Conservation (phyloP, 2,329 filamentous ascomycete species). For the Exutisphaerella laricina region DNA sequence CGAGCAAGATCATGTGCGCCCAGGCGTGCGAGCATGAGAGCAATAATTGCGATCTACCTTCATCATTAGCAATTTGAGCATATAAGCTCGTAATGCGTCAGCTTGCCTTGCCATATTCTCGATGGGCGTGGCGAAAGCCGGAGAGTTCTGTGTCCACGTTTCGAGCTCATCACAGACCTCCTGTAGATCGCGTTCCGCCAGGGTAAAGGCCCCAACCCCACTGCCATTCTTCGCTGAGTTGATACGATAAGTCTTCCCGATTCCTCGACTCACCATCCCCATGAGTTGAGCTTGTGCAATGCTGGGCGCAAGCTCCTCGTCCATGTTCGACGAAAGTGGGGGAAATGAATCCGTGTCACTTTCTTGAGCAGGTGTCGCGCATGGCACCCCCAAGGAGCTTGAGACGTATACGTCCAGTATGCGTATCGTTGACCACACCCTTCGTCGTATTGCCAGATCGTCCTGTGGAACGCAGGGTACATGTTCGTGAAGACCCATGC, state of each 20-base stretch:
- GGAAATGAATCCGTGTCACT: slow-evolving; percentile 9
- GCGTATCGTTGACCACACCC: slow-evolving; percentile 15
- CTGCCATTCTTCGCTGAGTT: not conserved
- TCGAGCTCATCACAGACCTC: slow-evolving; percentile 12
- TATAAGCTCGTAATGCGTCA: not conserved
- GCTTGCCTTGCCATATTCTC: slow-evolving; percentile 15
- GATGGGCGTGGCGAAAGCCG: slow-evolving; percentile 8
- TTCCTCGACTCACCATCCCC: slow-evolving; percentile 9
- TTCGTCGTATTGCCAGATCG: slow-evolving; percentile 14
- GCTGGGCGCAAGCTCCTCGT: slow-evolving; percentile 11
- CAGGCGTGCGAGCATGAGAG: slow-evolving; percentile 16
- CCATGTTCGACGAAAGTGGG: slow-evolving; percentile 5
- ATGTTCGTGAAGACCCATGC: slow-evolving; percentile 19
- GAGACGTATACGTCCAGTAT: slow-evolving; percentile 15
- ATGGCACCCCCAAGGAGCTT: slow-evolving; percentile 13
- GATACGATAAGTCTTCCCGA: slow-evolving; percentile 7
- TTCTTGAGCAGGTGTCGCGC: not conserved
- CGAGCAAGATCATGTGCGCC: slow-evolving; percentile 15
- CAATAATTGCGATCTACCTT: slow-evolving; percentile 14
- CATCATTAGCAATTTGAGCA: slow-evolving; percentile 3
- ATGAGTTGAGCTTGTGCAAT: slow-evolving; percentile 15
- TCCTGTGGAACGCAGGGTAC: slow-evolving; percentile 10
- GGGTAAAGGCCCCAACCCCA: slow-evolving; percentile 4
- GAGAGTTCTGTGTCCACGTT: slow-evolving; percentile 10
- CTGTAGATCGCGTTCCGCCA: slow-evolving; percentile 6